phyloP scores from a whole-genome alignment of 495 filamentous ascomycete species.

The Aspergillus mulundensis region DNA sequence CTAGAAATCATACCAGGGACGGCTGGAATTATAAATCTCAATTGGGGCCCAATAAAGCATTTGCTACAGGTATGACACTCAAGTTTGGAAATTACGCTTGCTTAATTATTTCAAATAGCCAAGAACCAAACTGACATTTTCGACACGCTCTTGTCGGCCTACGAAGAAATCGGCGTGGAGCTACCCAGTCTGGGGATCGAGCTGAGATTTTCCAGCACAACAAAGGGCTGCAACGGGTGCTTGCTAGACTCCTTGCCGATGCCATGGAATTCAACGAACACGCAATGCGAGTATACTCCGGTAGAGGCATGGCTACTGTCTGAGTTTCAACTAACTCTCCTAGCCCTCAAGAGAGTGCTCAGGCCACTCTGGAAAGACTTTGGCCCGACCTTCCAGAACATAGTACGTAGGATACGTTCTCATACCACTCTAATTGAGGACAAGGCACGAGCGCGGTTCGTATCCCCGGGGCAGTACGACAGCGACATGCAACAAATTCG shows the following conservation, averaged over 20 bases:
- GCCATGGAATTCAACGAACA: slow-evolving; percentile 1
- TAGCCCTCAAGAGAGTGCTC: slow-evolving; percentile 3
- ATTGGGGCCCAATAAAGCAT: slow-evolving; percentile 1
- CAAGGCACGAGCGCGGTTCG: not conserved
- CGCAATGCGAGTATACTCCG: slow-evolving; percentile 1
- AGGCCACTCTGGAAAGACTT: slow-evolving; percentile 7
- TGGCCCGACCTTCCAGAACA: slow-evolving; percentile 1
- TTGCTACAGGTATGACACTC: not conserved
- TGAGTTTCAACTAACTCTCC: not conserved
- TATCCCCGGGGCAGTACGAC: not conserved
- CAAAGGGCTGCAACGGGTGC: not conserved
- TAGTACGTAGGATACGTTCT: not conserved
- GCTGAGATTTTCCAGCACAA: not conserved
- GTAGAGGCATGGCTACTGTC: not conserved
- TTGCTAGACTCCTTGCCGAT: not conserved
- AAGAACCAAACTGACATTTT: not conserved
- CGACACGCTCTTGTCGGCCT: slow-evolving; percentile 2
- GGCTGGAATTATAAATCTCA: not conserved
- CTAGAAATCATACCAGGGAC: not conserved
- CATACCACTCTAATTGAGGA: not conserved
- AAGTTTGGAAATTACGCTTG: not conserved
- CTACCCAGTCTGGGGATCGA: not conserved
- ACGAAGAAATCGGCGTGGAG: slow-evolving; percentile 2
- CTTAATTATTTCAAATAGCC: not conserved
- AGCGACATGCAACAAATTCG: slow-evolving; percentile 1